Evolutionary conservation across 192 early-diverging fungal species (phyloP).

Genomic region (Thamnidium elegans): DNA sequence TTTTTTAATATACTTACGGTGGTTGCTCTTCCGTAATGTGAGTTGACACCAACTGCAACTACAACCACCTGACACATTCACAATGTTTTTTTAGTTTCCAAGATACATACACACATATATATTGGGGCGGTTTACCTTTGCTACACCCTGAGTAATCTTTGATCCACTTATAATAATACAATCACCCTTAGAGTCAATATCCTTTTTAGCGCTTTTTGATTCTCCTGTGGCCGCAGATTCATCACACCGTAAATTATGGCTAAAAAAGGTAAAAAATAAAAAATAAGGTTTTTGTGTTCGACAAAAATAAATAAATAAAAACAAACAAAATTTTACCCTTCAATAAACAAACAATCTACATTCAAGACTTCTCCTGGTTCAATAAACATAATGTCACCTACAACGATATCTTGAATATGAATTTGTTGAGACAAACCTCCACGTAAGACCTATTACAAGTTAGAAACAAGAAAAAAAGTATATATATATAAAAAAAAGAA

Average conservation of each 20-base stretch:
- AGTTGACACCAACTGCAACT: constrained; percentile 82
- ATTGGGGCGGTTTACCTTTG: neutral
- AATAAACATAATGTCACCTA: constrained; percentile 85
- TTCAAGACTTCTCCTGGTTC: constrained; percentile 93
- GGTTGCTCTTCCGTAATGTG: constrained; percentile 89
- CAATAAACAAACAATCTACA: constrained; percentile 86
- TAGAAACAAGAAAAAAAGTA: too few relatives aligned
- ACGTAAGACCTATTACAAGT: constrained; percentile 53
- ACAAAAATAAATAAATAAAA: neutral
- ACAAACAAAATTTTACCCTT: constrained; percentile 18
- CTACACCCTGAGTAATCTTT: constrained; percentile 84
- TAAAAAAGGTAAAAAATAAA: neutral
- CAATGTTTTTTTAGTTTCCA: neutral
- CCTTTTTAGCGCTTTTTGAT: constrained; percentile 82
- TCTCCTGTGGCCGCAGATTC: constrained; percentile 93
- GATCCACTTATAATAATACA: constrained; percentile 88
- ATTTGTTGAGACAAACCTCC: constrained; percentile 73
- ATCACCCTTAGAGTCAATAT: constrained; percentile 45
- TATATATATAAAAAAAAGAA: too few relatives aligned
- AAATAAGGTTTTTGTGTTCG: neutral
- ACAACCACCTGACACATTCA: constrained; percentile 57
- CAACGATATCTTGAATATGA: constrained; percentile 76
- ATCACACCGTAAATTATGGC: constrained; percentile 80
- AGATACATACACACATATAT: too few relatives aligned
- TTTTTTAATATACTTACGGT: constrained; percentile 30